These are phyloP conservation scores for Lumnitzera racemosa DNA, from an alignment of 345 rosid genomes.

Conservation along the genomic window DNA sequence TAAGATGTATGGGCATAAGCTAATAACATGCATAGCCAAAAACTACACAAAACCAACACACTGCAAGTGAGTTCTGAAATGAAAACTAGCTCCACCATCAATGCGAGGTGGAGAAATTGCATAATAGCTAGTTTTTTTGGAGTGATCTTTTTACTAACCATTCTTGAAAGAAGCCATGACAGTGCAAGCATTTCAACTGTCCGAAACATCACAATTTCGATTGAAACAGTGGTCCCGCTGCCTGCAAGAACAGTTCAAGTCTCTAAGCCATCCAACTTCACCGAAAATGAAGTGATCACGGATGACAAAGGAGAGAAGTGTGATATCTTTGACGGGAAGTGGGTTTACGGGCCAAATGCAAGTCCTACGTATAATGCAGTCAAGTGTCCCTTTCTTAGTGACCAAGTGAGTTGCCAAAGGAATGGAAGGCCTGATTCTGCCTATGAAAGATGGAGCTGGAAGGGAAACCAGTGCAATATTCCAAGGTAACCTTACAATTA, in stretches of 20 bases:
- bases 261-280: neutral
- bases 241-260: neutral
- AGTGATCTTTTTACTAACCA: slow-evolving; percentile 12
- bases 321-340: slow-evolving; percentile 39
- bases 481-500: slow-evolving; percentile 22
- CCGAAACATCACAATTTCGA: neutral
- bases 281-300: neutral
- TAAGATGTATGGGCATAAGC: no score
- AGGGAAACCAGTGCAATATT: slow-evolving; percentile 31
- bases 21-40: no score
- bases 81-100: slow-evolving; percentile 13
- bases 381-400: slow-evolving; percentile 41
- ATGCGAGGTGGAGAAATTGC: slow-evolving; percentile 28
- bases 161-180: slow-evolving; percentile 6
- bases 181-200: slow-evolving; percentile 8
- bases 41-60: no score
- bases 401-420: slow-evolving; percentile 37
- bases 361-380: slow-evolving; percentile 21
- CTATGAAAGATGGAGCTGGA: slow-evolving; percentile 55
- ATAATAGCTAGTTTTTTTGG: slow-evolving; percentile 21
- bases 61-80: slow-evolving; percentile 4
- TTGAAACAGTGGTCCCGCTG: neutral
- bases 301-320: slow-evolving; percentile 14
- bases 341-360: slow-evolving; percentile 33
- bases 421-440: slow-evolving; percentile 40